A percentile compares a stretch with the other conserved stretches of the same genome.
Evolutionary conservation across 2,329 filamentous ascomycete species (phyloP).

Genomic region (Ophiostoma sp.): DNA sequence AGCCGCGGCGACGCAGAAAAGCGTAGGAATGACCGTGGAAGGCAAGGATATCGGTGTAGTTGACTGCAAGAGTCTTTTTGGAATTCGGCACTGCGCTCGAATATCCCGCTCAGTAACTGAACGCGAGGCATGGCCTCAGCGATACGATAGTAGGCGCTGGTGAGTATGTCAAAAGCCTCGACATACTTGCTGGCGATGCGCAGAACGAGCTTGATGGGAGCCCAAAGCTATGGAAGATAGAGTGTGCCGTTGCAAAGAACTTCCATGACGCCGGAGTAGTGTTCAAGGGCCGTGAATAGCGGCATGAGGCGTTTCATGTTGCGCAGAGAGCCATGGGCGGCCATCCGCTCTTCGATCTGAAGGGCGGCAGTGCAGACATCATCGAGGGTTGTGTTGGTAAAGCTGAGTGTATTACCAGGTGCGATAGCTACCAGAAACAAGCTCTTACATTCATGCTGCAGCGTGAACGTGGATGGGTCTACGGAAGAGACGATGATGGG

Average conservation of each 20-base stretch:
- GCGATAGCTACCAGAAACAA: neutral
- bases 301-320: conserved; percentile 48
- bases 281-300: conserved; percentile 43
- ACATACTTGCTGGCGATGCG: neutral
- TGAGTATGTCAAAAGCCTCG: neutral
- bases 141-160: neutral
- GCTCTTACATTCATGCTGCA: neutral
- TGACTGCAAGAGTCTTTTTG: neutral
- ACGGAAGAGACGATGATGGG: neutral
- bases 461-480: neutral
- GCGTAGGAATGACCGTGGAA: neutral
- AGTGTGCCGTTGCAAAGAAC: conserved; percentile 49
- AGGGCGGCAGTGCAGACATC: conserved; percentile 41
- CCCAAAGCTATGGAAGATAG: conserved; percentile 31
- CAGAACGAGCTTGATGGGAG: neutral
- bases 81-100: neutral
- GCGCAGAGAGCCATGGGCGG: conserved; percentile 40
- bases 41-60: neutral
- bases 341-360: conserved; percentile 44
- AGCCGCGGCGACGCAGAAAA: neutral
- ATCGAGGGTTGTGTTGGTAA: neutral
- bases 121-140: neutral
- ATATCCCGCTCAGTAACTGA: neutral
- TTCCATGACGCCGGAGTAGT: conserved; percentile 46
- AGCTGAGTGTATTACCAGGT: neutral